Percentiles rank a stretch among this genome's conserved stretches.
phyloP scores from a whole-genome alignment of 2,329 filamentous ascomycete genomes.

The Ascosphaera pollenicola region DNA sequence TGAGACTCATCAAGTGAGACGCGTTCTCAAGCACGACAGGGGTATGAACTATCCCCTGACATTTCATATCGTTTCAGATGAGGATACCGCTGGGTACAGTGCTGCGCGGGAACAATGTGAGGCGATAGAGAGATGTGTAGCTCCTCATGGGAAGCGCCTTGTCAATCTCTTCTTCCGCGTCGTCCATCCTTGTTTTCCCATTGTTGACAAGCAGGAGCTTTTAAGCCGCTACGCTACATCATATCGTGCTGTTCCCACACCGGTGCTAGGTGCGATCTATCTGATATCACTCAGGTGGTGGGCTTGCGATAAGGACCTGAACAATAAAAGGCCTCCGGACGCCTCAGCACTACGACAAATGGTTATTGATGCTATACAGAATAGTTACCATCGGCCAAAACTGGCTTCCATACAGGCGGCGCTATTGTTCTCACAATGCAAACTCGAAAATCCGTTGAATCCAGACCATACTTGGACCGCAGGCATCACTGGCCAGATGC shows the following conservation, averaged over 20 bases:
- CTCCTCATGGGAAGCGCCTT: slow-evolving; percentile 20
- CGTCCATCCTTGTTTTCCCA: slow-evolving; percentile 20
- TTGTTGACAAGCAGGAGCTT: slow-evolving; percentile 21
- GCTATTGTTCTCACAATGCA: slow-evolving; percentile 21
- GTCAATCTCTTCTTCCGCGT: slow-evolving; percentile 23
- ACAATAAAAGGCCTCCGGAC: slow-evolving; percentile 44
- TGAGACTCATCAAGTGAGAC: no score
- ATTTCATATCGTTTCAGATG: no score
- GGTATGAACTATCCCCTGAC: no score
- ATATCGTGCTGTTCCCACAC: slow-evolving; percentile 15
- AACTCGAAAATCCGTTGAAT: slow-evolving; percentile 19
- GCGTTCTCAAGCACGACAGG: no score
- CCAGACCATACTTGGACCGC: no score
- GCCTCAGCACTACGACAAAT: slow-evolving; percentile 51
- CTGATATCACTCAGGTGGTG: slow-evolving; percentile 78
- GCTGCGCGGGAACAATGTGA: no score
- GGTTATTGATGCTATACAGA: slow-evolving; percentile 47
- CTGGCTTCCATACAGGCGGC: slow-evolving; percentile 24
- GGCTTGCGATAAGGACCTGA: slow-evolving; percentile 43
- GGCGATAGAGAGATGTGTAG: slow-evolving; percentile 20
- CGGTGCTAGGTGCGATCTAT: slow-evolving; percentile 26
- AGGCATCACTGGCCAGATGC: slow-evolving; percentile 66
- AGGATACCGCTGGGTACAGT: no score
- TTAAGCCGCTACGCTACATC: slow-evolving; percentile 21
- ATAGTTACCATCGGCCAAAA: slow-evolving; percentile 64